Percentiles rank a stretch among this genome's conserved stretches.
phyloP scores from a whole-genome alignment of 352 stramenopile genomes.

The Aphanomyces euteiches region DNA sequence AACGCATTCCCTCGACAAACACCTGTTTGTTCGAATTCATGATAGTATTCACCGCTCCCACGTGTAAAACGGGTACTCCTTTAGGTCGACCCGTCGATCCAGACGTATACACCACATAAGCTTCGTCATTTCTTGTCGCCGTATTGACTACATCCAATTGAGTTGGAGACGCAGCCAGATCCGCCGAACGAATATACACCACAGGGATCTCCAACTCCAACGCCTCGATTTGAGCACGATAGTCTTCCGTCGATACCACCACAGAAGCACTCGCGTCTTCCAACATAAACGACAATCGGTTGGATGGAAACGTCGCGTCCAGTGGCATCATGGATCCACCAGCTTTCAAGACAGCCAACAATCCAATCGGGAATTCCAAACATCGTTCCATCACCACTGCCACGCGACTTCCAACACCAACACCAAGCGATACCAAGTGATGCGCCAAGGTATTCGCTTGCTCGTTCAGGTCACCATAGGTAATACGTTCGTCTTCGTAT shows the following conservation, averaged over 20 bases:
- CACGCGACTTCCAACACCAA: constrained; percentile 34
- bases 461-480: too few relatives aligned
- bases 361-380: constrained; percentile 88
- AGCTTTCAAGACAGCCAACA: constrained; percentile 89
- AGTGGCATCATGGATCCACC: constrained; percentile 88
- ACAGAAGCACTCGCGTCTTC: constrained; percentile 36
- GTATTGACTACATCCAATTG: constrained; percentile 5
- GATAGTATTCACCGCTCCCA: not conserved
- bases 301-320: constrained; percentile 44
- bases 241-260: not conserved
- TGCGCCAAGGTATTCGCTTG: too few relatives aligned
- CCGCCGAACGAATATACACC: not conserved
- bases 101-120: constrained; percentile 47
- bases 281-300: constrained; percentile 53
- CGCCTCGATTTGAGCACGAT: not conserved
- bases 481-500: too few relatives aligned
- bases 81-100: constrained; percentile 8
- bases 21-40: not conserved
- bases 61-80: constrained; percentile 11
- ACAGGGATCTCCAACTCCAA: not conserved
- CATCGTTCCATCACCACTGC: constrained; percentile 85
- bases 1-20: not conserved
- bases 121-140: not conserved
- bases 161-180: not conserved
- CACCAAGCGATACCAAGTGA: constrained; percentile 39